Percentiles rank a stretch among this genome's conserved stretches.
phyloP scores from a whole-genome alignment of 1,284 basidiomycete genomes.

The Peniophora sp. region DNA sequence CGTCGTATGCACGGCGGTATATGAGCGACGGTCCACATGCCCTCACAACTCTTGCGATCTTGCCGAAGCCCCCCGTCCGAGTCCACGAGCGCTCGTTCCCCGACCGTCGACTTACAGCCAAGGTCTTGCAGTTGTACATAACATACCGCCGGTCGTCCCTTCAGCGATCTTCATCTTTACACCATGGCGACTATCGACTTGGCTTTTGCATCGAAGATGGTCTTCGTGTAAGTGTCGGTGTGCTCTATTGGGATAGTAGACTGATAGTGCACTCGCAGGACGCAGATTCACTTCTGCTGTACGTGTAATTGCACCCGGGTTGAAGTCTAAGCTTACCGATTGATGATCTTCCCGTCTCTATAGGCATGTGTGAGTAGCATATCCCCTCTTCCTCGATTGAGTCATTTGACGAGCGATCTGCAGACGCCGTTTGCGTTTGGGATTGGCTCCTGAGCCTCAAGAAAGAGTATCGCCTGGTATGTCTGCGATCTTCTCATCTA shows the following conservation, averaged over 20 bases:
- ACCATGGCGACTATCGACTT: too few relatives aligned
- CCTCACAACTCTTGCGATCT: too few relatives aligned
- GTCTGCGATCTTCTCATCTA: slow-evolving; percentile 18
- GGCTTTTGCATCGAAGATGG: slow-evolving; percentile 24
- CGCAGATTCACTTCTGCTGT: slow-evolving; percentile 79
- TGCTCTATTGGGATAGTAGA: slow-evolving; percentile 4
- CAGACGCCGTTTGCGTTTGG: slow-evolving; percentile 74
- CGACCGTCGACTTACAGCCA: too few relatives aligned
- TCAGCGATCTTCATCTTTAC: too few relatives aligned
- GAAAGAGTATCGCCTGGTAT: slow-evolving; percentile 67
- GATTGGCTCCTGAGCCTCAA: slow-evolving; percentile 73
- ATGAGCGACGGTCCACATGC: too few relatives aligned
- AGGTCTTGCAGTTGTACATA: too few relatives aligned
- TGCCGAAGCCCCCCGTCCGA: too few relatives aligned
- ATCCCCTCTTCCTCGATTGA: slow-evolving; percentile 11
- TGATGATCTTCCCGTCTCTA: not conserved
- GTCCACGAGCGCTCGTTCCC: too few relatives aligned
- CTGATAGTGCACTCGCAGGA: slow-evolving; percentile 26
- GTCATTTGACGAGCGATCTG: slow-evolving; percentile 13
- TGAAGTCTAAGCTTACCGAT: slow-evolving; percentile 2
- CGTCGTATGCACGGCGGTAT: too few relatives aligned
- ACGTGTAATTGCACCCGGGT: slow-evolving; percentile 25
- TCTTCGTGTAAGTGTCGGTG: slow-evolving; percentile 38
- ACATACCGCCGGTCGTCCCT: too few relatives aligned
- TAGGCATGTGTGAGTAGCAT: slow-evolving; percentile 64